Evolutionary conservation across 1,284 basidiomycete species (phyloP), one percentile per base, ranked within the genome.

Genomic region (Trichosporon coremiiforme): DNA sequence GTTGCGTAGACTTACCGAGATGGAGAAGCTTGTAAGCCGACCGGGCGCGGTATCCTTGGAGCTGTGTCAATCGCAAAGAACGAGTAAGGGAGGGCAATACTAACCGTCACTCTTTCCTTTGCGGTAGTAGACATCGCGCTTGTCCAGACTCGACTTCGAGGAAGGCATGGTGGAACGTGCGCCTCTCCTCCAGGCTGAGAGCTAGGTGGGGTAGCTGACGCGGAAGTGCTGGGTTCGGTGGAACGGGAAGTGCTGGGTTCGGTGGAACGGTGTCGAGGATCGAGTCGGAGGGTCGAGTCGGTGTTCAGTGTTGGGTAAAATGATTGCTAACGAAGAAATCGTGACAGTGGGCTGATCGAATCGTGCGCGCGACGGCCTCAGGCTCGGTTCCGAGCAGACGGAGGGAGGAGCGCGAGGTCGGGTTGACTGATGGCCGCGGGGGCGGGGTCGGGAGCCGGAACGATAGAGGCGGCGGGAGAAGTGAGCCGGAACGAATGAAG

Each of bases 1-100:
- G 4, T 7, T 33, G 57, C 31, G 57, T 17, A 35, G 12, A 68
- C 73, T 22, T 62, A 73, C 72, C 74, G 7, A 83, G 75, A 69
- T 82, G 82, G 0, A 84, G 67, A 5, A 85, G 82, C 76, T 88
- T 88, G 80, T 86, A 88, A 0, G 87, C 87, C 13, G 87, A 88
- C 10, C 87, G 81, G 2, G 87, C 87, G 64, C 87, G 82, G 73
- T 87, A 88, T 5, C 85, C 85, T 79, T 76, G 12, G 57, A n/a
- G 57, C 36, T n/a, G 41, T 65, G 64, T 45, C 25, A 45, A 65
- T 47, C 64, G 45, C 64, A 12, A 45, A 45, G 38, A 50, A 45
- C 45, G 20, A 31, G 22, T 25, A 53, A 53, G 66, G 1, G 17
- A 38, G 35, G 29, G 57, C 25, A 45, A 13, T 20, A 71, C 70